Evolutionary conservation across 2,329 filamentous ascomycete genomes (phyloP), one percentile per base, ranked within the genome.

Genomic region (Helicocarpus griseus): DNA sequence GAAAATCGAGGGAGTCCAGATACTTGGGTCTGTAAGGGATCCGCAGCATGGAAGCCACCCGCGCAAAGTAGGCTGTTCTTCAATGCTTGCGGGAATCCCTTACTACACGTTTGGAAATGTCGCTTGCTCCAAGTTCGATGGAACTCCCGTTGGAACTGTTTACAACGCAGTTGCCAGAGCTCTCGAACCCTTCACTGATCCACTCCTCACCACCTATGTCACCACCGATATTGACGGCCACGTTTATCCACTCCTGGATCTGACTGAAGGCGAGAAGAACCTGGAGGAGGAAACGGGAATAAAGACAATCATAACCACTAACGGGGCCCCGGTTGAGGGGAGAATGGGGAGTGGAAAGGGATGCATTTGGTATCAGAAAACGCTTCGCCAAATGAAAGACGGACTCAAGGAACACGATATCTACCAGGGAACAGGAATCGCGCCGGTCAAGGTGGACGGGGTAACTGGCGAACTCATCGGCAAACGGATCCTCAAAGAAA

Each of bases 301-400:
- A 39, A 48, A 45, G 14, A 31, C 55, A 35, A 36, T 55, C 28
- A 29, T 56, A 7, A 28, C 19, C 19, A 48, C 47, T 24, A 38
- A 49, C 11, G 55, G 55, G n/a, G 55, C 53, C 0, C 19, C 55
- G 14, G 51, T 48, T 36, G 50, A 55, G 19, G 46, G 45, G 17
- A 13, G 29, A 14, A 22, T 38, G 6, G 48, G 48, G 5, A 51
- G 41, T 11, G 50, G 49, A n/a, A 45, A 54, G 22, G 53, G 51
- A n/a, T 55, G 51, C 36, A 43, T 52, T 24, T 56, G 55, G 55
- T 55, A 49, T 39, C 47, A 50, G 31, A 55, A 55, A 21, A 22
- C 47, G 22, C 38, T 53, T 2, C 39, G 47, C 9, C 24, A 49
- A 17, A 31, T 24, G 14, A 38, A 48, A 24, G 28, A 13, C 1